phyloP scores from a whole-genome alignment of 495 filamentous ascomycete genomes.

The Ramalina intermedia region DNA sequence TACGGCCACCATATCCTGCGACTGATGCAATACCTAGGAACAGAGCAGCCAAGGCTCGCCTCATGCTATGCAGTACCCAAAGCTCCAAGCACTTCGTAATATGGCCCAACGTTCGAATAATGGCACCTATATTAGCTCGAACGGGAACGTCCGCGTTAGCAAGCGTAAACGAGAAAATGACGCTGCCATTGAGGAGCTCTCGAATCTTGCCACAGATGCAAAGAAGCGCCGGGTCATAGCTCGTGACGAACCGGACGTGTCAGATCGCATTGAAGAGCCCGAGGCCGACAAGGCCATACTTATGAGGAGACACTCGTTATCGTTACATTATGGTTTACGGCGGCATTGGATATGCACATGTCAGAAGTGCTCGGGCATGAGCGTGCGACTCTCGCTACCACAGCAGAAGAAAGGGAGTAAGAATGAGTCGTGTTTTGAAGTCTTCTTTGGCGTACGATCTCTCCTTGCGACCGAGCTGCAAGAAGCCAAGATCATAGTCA shows the following conservation, averaged over 20 bases:
- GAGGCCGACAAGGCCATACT: conserved; percentile 17
- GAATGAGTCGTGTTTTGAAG: too few species aligned
- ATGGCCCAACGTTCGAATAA: too few species aligned
- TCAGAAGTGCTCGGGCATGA: conserved; percentile 22
- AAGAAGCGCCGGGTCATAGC: conserved; percentile 21
- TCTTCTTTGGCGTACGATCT: too few species aligned
- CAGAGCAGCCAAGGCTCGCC: conserved; percentile 14
- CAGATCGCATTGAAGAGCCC: conserved; percentile 11
- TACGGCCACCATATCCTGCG: not conserved
- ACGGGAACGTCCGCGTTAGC: conserved; percentile 14
- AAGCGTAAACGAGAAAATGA: conserved; percentile 19
- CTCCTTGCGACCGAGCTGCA: too few species aligned
- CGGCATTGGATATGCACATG: conserved; percentile 16
- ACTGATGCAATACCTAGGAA: not conserved
- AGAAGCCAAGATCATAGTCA: too few species aligned
- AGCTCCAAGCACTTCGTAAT: too few species aligned
- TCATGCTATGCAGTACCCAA: too few species aligned
- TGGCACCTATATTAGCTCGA: conserved; percentile 11
- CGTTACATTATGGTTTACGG: conserved; percentile 18
- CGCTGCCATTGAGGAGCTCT: conserved; percentile 16
- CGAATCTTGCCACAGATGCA: conserved; percentile 13
- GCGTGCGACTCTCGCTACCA: too few species aligned
- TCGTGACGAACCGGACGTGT: conserved; percentile 16
- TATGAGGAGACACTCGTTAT: conserved; percentile 19
- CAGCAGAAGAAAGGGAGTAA: too few species aligned